A percentile compares a stretch with the other conserved stretches of the same genome.
Conservation (phyloP, 2,329 filamentous ascomycete genomes). For the Pyrenophora graminea region DNA sequence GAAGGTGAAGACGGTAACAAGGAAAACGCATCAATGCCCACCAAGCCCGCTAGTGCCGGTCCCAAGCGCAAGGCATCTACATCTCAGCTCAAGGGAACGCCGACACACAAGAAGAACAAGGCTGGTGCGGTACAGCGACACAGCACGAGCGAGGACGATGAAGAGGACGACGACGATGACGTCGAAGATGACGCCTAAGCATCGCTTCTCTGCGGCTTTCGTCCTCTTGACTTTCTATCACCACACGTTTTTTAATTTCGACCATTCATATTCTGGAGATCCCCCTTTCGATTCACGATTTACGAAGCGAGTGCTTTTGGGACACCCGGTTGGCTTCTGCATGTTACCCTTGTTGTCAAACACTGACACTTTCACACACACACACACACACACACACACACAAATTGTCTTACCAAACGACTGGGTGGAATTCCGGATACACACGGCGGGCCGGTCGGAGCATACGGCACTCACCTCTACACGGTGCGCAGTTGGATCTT, state of each 20-base stretch:
- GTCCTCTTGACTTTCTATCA: not conserved
- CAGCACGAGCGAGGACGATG: conserved; percentile 58
- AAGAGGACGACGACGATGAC: conserved; percentile 56
- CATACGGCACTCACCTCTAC: conserved; percentile 18
- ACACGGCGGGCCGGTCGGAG: conserved; percentile 28
- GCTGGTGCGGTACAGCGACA: conserved; percentile 42
- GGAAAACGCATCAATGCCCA: conserved; percentile 42
- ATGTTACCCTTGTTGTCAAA: conserved; percentile 36
- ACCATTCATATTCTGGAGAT: conserved; percentile 24
- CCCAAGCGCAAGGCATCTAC: conserved; percentile 42
- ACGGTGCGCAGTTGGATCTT: not conserved
- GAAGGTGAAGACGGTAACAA: conserved; percentile 45
- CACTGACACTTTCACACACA: conserved; percentile 25
- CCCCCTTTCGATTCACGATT: conserved; percentile 39
- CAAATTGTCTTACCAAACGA: conserved; percentile 42
- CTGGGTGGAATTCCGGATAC: conserved; percentile 23
- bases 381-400: conserved; percentile 23
- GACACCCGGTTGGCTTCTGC: conserved; percentile 33
- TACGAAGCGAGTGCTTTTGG: conserved; percentile 47
- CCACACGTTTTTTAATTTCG: conserved; percentile 23
- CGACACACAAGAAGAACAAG: conserved; percentile 57
- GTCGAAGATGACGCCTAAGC: conserved; percentile 53
- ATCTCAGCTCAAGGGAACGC: conserved; percentile 37
- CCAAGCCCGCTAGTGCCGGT: conserved; percentile 27
- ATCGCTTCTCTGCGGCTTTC: not conserved